A percentile compares a stretch with the other conserved stretches of the same genome.
phyloP scores from a whole-genome alignment of 257 asterid genomes.

The Solanum chmielewskii region DNA sequence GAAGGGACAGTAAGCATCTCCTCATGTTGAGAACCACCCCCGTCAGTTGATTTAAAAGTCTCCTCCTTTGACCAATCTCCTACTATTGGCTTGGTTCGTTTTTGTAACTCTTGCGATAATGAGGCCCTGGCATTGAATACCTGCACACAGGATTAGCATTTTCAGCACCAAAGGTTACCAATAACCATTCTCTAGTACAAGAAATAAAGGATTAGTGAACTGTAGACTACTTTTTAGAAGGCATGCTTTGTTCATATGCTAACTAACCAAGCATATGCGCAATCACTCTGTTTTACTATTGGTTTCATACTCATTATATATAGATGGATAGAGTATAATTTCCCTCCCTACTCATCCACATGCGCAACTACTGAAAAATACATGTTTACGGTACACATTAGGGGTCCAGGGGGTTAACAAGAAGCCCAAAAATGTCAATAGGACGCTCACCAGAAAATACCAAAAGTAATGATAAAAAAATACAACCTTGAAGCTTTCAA shows the following conservation, averaged over 20 bases:
- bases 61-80: conserved; percentile 14
- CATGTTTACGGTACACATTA: not conserved
- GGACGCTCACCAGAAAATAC: not conserved
- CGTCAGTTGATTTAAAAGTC: conserved; percentile 22
- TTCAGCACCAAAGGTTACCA: not conserved
- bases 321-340: not conserved
- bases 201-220: not conserved
- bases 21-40: conserved; percentile 17
- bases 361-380: not conserved
- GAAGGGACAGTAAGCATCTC: conserved; percentile 47
- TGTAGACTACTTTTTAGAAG: not conserved
- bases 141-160: conserved; percentile 20
- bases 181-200: not conserved
- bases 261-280: too few relatives aligned
- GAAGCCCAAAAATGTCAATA: not conserved
- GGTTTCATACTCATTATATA: not conserved
- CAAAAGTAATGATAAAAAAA: not conserved
- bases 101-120: conserved; percentile 44
- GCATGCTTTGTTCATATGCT: not conserved
- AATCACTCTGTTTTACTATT: not conserved
- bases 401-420: not conserved
- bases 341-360: not conserved
- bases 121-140: conserved; percentile 60
- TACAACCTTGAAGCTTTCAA: not conserved
- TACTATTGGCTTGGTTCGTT: conserved; percentile 14